A percentile compares a stretch with the other conserved stretches of the same genome.
Evolutionary conservation across 495 filamentous ascomycete species (phyloP).

Genomic region (Usnea hakonensis): DNA sequence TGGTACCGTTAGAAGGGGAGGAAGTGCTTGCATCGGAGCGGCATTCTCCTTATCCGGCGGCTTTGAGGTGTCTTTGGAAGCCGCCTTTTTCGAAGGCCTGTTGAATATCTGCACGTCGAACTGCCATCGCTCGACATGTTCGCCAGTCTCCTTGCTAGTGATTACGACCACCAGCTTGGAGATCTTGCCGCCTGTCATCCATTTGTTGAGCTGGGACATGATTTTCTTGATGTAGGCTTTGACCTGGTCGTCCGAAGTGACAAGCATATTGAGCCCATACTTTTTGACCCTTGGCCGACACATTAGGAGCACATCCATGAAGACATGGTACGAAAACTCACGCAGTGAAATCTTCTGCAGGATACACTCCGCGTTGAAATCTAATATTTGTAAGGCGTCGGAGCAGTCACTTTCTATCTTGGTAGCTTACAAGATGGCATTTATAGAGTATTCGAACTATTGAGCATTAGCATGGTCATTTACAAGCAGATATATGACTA

Average conservation of each 20-base stretch:
- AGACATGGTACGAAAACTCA: slow-evolving; percentile 36
- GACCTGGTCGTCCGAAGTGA: slow-evolving; percentile 93
- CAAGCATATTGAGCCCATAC: slow-evolving; percentile 98
- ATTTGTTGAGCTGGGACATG: slow-evolving; percentile 90
- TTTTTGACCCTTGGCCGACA: slow-evolving; percentile 68
- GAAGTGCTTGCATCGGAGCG: slow-evolving; percentile 40
- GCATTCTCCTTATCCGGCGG: slow-evolving; percentile 56
- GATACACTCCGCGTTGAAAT: slow-evolving; percentile 95
- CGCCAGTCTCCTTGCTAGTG: slow-evolving; percentile 91
- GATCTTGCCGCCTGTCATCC: slow-evolving; percentile 95
- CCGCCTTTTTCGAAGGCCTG: slow-evolving; percentile 46
- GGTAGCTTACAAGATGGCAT: slow-evolving; percentile 67
- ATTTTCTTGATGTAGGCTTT: slow-evolving; percentile 99
- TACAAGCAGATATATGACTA: slow-evolving; percentile 29
- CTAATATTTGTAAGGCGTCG: slow-evolving; percentile 30
- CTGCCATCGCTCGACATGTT: slow-evolving; percentile 94
- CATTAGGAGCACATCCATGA: slow-evolving; percentile 12
- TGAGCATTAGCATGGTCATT: slow-evolving; percentile 19
- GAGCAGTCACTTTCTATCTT: neutral
- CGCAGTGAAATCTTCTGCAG: slow-evolving; percentile 95
- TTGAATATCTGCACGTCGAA: slow-evolving; percentile 84
- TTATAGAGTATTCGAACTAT: slow-evolving; percentile 96
- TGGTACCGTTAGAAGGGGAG: neutral
- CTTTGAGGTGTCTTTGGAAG: slow-evolving; percentile 34
- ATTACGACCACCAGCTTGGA: slow-evolving; percentile 94